Evolutionary conservation across 163 green algal species (phyloP).

Genomic region (Volvox carteri): DNA sequence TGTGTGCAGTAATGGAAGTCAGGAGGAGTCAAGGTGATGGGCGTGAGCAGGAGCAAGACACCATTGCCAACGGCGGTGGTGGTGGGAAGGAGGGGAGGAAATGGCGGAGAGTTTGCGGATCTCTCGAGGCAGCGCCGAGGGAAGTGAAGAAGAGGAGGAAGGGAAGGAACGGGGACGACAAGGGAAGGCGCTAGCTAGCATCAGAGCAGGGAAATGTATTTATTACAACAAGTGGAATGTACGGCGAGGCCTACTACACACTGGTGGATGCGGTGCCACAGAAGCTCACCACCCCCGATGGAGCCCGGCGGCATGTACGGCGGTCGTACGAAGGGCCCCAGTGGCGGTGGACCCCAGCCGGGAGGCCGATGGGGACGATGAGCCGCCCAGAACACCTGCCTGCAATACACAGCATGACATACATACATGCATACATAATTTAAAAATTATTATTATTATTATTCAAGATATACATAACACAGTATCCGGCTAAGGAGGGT

Average conservation of each 20-base stretch:
- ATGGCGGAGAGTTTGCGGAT: too few species aligned
- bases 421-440: not conserved
- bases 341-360: not conserved
- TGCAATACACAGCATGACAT: not conserved
- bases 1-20: too few species aligned
- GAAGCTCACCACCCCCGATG: slow-evolving; percentile 46
- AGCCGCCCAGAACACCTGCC: not conserved
- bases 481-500: too few species aligned
- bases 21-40: too few species aligned
- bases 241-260: not conserved
- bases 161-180: not conserved
- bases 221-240: not conserved
- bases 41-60: too few species aligned
- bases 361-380: too few species aligned
- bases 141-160: not conserved
- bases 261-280: too few species aligned
- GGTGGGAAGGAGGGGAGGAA: too few species aligned
- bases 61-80: too few species aligned
- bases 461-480: not conserved
- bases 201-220: too few species aligned
- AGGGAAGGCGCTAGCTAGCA: not conserved
- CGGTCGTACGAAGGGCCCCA: slow-evolving; percentile 4
- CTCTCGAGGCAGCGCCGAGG: too few species aligned
- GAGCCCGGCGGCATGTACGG: slow-evolving; percentile 40
- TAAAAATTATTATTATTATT: not conserved